Evolutionary conservation across 1,284 basidiomycete genomes (phyloP).

Genomic region (Ustilago xerochloae): DNA sequence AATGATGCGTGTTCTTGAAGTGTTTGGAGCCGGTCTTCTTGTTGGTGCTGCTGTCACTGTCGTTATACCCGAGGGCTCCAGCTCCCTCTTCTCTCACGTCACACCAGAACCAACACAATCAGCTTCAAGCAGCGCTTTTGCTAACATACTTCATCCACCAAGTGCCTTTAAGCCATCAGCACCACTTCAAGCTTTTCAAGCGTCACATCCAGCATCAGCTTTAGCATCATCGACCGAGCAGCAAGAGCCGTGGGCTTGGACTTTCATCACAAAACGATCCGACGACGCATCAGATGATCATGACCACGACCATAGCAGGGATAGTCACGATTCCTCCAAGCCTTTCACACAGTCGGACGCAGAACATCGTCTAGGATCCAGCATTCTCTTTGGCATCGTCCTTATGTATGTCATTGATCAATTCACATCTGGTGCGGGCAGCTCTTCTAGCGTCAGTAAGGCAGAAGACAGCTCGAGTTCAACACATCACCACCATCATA

Average conservation of each 20-base stretch:
- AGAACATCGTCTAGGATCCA: slow-evolving; percentile 52
- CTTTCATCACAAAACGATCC: slow-evolving; percentile 34
- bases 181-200: background rate
- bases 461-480: background rate
- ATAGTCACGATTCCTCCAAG: slow-evolving; percentile 1
- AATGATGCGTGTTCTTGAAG: slow-evolving; percentile 59
- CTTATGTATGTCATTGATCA: slow-evolving; percentile 62
- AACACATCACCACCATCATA: slow-evolving; percentile 3
- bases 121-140: background rate
- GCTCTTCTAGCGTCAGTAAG: slow-evolving; percentile 8
- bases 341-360: slow-evolving; percentile 30
- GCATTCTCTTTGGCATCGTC: slow-evolving; percentile 61
- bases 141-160: slow-evolving; percentile 13
- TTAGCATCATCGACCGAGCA: too few relatives aligned
- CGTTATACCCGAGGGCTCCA: slow-evolving; percentile 63
- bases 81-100: slow-evolving; percentile 33
- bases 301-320: slow-evolving; percentile 4
- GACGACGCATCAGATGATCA: background rate
- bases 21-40: slow-evolving; percentile 64
- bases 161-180: slow-evolving; percentile 3
- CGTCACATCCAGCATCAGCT: background rate
- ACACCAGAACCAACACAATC: slow-evolving; percentile 9
- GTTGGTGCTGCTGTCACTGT: slow-evolving; percentile 65
- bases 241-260: slow-evolving; percentile 36
- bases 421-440: slow-evolving; percentile 19